Conservation (phyloP, 2,329 filamentous ascomycete species). For the Aspergillus viridinutans region DNA sequence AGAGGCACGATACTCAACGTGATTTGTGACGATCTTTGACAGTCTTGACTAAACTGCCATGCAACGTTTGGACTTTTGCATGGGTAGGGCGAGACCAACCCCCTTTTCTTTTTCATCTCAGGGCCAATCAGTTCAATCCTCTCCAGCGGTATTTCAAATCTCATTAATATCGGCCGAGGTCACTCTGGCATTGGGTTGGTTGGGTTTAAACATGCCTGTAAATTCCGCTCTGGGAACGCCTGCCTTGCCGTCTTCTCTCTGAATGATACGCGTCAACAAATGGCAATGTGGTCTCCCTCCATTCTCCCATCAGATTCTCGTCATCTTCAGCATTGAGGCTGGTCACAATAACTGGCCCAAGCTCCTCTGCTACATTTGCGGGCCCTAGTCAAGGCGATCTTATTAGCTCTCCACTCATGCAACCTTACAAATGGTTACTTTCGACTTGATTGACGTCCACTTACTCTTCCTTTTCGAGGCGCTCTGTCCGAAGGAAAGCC, state of each 20-base stretch:
- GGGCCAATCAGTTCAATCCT: constrained; percentile 31
- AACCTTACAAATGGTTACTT: constrained; percentile 4
- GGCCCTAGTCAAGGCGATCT: constrained; percentile 25
- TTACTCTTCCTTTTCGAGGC: not conserved
- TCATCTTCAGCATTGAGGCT: constrained; percentile 16
- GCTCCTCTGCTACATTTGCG: constrained; percentile 20
- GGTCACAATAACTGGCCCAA: constrained; percentile 26
- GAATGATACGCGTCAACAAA: not conserved
- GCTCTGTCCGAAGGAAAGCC: not conserved
- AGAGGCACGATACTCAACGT: constrained; percentile 11
- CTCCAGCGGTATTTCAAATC: constrained; percentile 20
- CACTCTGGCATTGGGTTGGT: constrained; percentile 6
- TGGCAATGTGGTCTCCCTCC: not conserved
- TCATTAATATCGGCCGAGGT: constrained; percentile 20
- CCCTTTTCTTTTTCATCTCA: constrained; percentile 6
- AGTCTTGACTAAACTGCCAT: constrained; percentile 19
- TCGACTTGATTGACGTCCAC: not conserved
- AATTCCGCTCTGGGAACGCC: not conserved
- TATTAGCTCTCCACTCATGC: constrained; percentile 18
- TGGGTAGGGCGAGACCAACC: constrained; percentile 15
- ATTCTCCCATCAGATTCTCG: constrained; percentile 4
- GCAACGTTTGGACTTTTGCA: constrained; percentile 23
- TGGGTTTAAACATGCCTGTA: not conserved
- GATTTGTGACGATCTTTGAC: constrained; percentile 23
- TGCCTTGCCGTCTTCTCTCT: not conserved